Evolutionary conservation across 305 asterid species (phyloP), one percentile per base, ranked within the genome.

Genomic region (Stenogyne calaminthoides): DNA sequence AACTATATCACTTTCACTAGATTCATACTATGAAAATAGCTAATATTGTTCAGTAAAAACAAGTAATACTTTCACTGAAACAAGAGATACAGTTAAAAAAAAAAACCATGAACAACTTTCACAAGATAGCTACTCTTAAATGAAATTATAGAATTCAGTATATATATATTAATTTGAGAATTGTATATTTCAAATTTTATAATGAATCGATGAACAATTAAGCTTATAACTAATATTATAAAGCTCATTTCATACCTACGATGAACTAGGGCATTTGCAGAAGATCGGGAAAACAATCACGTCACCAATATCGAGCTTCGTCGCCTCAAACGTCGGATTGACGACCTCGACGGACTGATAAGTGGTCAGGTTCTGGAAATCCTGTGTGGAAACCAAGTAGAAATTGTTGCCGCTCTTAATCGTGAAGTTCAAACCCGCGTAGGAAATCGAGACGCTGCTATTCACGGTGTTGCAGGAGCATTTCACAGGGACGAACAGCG

Each of bases 401-500:
- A 81, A 89, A 2, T 87, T 84, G 83, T 92, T 89, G 44, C 87
- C 89, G n/a, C 70, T 0, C 9, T 36, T 37, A 62, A 95, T 87
- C 27, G 87, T 79, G 78, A 72, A 80, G 73, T 89, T 86, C 0
- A 84, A 20, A 4, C 69, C 81, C 0, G 97, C 85, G 55, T 85
- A 95, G 9, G 96, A 91, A 8, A 90, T 73, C 66, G 82, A 82
- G 60, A 82, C 27, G 78, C 75, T 78, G 73, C 36, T 6, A 62
- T 92, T 95, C 65, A 89, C 64, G 2, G 64, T 67, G 67, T 90
- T 84, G 80, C 98, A 95, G 52, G 96, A 85, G 77, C 99, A 95
- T 12, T 61, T 67, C 6, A 92, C 75, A 20, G 97, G 99, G 40
- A 95, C 49, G n/a, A 92, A 77, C 25, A 92, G 88, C 76, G 82